Evolutionary conservation across 1,284 basidiomycete species (phyloP).

Genomic region (Papiliotrema flavescens): DNA sequence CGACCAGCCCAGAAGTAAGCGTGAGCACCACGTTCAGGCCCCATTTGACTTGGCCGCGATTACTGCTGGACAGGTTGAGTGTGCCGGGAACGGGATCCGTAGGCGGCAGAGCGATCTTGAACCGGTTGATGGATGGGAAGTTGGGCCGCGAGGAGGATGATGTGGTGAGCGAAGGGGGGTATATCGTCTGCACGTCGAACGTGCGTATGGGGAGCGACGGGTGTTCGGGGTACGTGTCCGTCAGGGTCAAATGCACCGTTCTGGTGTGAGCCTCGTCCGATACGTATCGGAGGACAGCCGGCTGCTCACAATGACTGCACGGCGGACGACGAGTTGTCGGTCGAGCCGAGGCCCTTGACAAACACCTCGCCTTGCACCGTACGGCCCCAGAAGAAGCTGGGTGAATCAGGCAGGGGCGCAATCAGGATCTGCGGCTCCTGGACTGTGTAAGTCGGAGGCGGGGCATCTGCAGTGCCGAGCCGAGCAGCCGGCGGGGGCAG

Average conservation of each 20-base stretch:
- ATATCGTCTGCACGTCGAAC: conserved; percentile 23
- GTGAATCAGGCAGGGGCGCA: conserved; percentile 39
- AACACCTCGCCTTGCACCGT: conserved; percentile 45
- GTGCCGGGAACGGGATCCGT: conserved; percentile 31
- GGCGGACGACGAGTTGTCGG: conserved; percentile 7
- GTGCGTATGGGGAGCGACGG: conserved; percentile 21
- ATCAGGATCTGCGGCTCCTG: conserved; percentile 45
- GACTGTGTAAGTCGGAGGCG: conserved; percentile 36
- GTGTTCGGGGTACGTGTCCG: conserved; percentile 23
- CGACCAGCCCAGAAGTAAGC: conserved; percentile 18
- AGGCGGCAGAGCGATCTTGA: conserved; percentile 33
- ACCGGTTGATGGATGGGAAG: conserved; percentile 34
- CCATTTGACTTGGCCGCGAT: conserved; percentile 36
- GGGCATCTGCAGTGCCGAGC: conserved; percentile 1
- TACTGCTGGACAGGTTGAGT: conserved; percentile 31
- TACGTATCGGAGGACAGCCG: background rate
- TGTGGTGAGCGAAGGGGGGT: conserved; percentile 19
- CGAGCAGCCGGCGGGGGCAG: background rate
- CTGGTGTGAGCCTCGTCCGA: conserved; percentile 15
- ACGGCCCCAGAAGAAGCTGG: conserved; percentile 42
- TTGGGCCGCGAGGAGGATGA: conserved; percentile 9
- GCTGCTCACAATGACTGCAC: background rate
- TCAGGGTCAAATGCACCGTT: conserved; percentile 25
- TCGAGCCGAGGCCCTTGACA: conserved; percentile 40
- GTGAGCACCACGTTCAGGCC: conserved; percentile 24